Evolutionary conservation across 202 grass and related monocot species (phyloP).

Genomic region (Setaria italica): DNA sequence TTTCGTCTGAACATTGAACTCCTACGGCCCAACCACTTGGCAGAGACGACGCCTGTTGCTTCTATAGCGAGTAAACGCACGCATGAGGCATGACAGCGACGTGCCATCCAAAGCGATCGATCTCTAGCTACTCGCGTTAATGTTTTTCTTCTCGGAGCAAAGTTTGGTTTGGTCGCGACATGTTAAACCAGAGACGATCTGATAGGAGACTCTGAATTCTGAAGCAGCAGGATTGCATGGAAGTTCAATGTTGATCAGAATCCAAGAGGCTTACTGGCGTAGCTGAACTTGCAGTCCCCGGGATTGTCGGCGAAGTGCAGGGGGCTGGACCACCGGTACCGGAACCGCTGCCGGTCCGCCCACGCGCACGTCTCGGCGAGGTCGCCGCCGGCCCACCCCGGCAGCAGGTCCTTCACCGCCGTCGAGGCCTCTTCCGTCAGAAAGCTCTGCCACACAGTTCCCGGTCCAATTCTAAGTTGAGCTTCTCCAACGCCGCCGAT

Average conservation of each 20-base stretch:
- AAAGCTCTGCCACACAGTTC: constrained; percentile 34
- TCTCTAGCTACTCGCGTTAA: background rate
- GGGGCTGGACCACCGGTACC: constrained; percentile 60
- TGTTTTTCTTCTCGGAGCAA: background rate
- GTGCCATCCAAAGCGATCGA: background rate
- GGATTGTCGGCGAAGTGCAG: constrained; percentile 63
- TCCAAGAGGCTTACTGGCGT: constrained; percentile 44
- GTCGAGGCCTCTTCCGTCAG: constrained; percentile 42
- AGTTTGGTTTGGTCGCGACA: background rate
- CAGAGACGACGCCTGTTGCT: constrained; percentile 24
- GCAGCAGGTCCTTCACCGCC: constrained; percentile 64
- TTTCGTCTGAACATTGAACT: background rate
- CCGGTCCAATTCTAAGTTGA: background rate
- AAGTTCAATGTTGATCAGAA: background rate
- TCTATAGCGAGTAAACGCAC: background rate
- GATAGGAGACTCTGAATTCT: background rate
- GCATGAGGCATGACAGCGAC: constrained; percentile 2
- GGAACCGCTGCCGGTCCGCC: constrained; percentile 57
- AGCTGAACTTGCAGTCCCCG: constrained; percentile 56
- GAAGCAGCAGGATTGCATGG: background rate
- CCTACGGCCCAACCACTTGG: background rate
- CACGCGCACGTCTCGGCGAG: constrained; percentile 63
- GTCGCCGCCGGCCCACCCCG: constrained; percentile 53
- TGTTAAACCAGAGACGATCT: background rate
- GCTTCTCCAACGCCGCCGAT: background rate